These are phyloP conservation scores for Alternaria burnsii DNA, from an alignment of 2,329 filamentous ascomycete species.

Conservation along the genomic window DNA sequence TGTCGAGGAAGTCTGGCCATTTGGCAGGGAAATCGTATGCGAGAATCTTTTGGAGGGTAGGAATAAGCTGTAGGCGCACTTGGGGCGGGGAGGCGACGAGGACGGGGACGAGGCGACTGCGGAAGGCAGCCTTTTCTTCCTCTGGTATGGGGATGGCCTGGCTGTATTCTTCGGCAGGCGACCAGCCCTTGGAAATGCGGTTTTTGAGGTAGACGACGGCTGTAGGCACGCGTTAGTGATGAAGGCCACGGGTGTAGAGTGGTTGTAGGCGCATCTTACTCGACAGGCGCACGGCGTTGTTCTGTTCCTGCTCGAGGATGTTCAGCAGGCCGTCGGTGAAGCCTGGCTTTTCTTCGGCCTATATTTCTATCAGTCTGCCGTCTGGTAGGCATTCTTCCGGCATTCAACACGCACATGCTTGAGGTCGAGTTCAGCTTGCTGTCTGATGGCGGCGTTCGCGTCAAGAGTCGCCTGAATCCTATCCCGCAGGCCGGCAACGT, in stretches of 20 bases:
- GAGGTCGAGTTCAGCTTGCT: slow-evolving; percentile 80
- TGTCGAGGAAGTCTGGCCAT: slow-evolving; percentile 95
- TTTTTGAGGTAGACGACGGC: slow-evolving; percentile 99
- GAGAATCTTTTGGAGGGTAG: slow-evolving; percentile 93
- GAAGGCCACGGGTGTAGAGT: neutral
- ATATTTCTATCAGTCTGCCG: slow-evolving; percentile 35
- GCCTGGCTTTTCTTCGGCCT: slow-evolving; percentile 90
- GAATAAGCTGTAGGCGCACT: slow-evolving; percentile 91
- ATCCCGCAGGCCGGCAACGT: slow-evolving; percentile 76
- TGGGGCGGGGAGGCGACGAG: slow-evolving; percentile 81
- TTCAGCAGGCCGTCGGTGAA: slow-evolving; percentile 92
- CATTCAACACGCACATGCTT: slow-evolving; percentile 70
- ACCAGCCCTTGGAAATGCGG: slow-evolving; percentile 92
- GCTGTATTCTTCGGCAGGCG: slow-evolving; percentile 76
- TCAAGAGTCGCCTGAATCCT: slow-evolving; percentile 80
- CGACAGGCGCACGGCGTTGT: slow-evolving; percentile 83
- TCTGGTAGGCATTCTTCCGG: slow-evolving; percentile 18
- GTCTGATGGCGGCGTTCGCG: slow-evolving; percentile 76
- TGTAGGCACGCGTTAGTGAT: slow-evolving; percentile 54
- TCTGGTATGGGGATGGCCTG: slow-evolving; percentile 81
- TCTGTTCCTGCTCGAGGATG: slow-evolving; percentile 88
- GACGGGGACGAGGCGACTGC: slow-evolving; percentile 87
- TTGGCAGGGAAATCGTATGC: slow-evolving; percentile 93
- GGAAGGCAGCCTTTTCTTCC: slow-evolving; percentile 85
- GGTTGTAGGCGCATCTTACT: slow-evolving; percentile 65